Evolutionary conservation across 192 early-diverging fungal genomes (phyloP), one percentile per base, ranked within the genome.

Genomic region (Backusella sp.): DNA sequence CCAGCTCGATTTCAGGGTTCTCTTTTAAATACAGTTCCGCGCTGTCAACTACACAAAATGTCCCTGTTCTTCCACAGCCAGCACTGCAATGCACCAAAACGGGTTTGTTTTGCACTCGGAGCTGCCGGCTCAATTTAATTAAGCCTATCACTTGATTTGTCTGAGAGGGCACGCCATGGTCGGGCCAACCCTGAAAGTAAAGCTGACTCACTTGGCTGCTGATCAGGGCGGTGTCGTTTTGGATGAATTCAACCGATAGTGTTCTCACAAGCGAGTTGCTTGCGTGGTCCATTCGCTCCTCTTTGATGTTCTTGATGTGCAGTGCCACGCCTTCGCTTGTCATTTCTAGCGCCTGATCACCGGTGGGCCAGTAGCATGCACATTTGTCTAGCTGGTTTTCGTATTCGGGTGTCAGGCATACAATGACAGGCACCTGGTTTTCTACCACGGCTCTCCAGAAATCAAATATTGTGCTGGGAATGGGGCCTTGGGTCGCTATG

Each of bases 401-500:
- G 19, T 87, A 86, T 77, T 95, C 94, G 9, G 83, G 80, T 6
- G 96, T 96, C 73, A 99, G 83, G 90, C 96, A 96, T 2, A 97
- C 95, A 73, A 99, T 90, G 7, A 99, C 90, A 2, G 82, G 75
- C 3, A 85, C 78, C 36, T 86, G 75, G 42, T 96, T 91, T 77
- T 99, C 94, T 86, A 89, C 88, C 5, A 94, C 84, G 95, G 97
- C 96, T 76, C 86, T 86, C 97, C 97, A 99, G 80, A 99, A 98
- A 70, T 94, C 95, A 32, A 82, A 73, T 28, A 90, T 81, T 0
- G 96, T 97, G 12, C 84, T 81, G 0, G 85, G 86, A 49, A 97
- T 76, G 8, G 97, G 97, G 0, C 95, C 97, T 77, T 99, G 97
- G 11, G 94, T 90, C 0, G 92, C 91, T 81, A 99, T 98, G 74